phyloP scores from a whole-genome alignment of 345 rosid species.

The Eucalyptus pauciflora region DNA sequence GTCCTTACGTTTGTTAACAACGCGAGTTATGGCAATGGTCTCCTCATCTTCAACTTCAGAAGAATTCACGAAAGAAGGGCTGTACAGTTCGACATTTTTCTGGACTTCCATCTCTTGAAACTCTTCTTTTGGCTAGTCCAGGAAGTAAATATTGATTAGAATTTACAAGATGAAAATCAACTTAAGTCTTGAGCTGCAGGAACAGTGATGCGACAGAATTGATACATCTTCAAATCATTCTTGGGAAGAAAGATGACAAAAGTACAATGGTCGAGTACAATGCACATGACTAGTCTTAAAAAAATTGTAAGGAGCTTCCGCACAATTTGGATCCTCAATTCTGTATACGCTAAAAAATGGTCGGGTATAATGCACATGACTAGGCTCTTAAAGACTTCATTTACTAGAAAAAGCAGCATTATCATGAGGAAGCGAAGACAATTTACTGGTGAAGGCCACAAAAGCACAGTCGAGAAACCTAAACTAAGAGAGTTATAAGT shows the following conservation, averaged over 20 bases:
- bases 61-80: constrained; percentile 35
- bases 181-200: neutral
- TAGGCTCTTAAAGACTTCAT: neutral
- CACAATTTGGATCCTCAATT: neutral
- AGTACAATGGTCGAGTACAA: neutral
- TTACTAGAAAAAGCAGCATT: neutral
- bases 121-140: constrained; percentile 33
- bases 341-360: neutral
- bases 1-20: constrained; percentile 75
- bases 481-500: neutral
- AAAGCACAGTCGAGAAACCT: neutral
- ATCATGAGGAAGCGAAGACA: neutral
- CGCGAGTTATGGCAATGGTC: constrained; percentile 23
- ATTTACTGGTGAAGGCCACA: neutral
- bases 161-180: neutral
- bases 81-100: constrained; percentile 13
- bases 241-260: neutral
- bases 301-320: neutral
- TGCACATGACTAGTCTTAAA: neutral
- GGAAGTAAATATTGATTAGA: neutral
- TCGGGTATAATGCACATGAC: neutral
- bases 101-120: constrained; percentile 10
- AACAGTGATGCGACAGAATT: neutral
- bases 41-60: constrained; percentile 75
- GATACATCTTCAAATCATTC: neutral